Percentiles rank a stretch among this genome's conserved stretches.
phyloP scores from a whole-genome alignment of 306 rosid genomes.

The Malus sieversii region DNA sequence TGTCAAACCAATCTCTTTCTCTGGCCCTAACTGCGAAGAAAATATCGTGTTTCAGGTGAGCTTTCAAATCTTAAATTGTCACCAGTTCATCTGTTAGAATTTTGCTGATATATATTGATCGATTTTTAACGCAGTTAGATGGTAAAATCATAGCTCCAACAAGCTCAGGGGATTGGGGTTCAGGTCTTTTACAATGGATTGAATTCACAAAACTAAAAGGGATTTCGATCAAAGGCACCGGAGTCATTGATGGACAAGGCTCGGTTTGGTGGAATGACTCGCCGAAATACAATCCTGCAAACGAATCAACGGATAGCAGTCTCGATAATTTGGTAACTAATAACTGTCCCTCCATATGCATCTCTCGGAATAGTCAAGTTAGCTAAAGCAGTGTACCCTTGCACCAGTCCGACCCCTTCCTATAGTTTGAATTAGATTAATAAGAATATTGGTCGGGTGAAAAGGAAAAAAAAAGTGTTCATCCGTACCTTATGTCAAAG shows the following conservation, averaged over 20 bases:
- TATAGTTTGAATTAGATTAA: too few species aligned
- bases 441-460: too few species aligned
- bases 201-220: constrained; percentile 48
- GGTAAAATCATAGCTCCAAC: constrained; percentile 73
- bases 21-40: constrained; percentile 44
- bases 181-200: constrained; percentile 63
- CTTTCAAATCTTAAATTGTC: background rate
- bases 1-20: constrained; percentile 49
- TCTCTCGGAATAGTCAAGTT: too few species aligned
- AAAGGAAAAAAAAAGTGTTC: too few species aligned
- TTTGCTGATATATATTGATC: background rate
- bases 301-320: background rate
- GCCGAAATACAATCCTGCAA: constrained; percentile 27
- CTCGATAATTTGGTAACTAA: background rate
- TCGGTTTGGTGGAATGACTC: constrained; percentile 64
- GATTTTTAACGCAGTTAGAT: constrained; percentile 36
- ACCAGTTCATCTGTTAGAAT: background rate
- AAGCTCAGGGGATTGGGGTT: constrained; percentile 47
- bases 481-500: background rate
- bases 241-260: constrained; percentile 77
- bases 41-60: constrained; percentile 64
- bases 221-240: constrained; percentile 56
- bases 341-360: background rate
- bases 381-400: too few species aligned
- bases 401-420: too few species aligned